Evolutionary conservation across 495 filamentous ascomycete species (phyloP).

Genomic region (Penicillium roqueforti): DNA sequence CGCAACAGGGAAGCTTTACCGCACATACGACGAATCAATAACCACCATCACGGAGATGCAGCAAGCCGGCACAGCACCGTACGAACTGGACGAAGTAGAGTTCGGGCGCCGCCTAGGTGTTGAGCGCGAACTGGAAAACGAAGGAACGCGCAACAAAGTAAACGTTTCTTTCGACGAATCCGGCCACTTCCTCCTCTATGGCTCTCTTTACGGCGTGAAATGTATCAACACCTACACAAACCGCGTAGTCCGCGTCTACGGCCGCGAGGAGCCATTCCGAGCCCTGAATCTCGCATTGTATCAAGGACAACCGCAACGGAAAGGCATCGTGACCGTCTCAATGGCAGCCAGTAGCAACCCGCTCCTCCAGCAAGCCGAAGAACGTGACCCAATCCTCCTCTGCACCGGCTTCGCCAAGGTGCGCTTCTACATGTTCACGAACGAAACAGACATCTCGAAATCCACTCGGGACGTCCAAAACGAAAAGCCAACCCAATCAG

Average conservation of each 20-base stretch:
- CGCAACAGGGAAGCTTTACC: conserved; percentile 75
- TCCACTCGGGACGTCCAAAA: conserved; percentile 89
- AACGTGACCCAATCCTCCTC: conserved; percentile 84
- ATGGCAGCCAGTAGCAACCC: conserved; percentile 97
- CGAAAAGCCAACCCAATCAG: conserved; percentile 66
- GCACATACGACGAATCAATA: conserved; percentile 92
- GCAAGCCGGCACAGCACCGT: conserved; percentile 75
- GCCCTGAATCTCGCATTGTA: conserved; percentile 83
- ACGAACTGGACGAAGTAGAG: conserved; percentile 80
- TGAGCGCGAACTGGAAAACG: conserved; percentile 78
- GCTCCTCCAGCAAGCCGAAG: conserved; percentile 86
- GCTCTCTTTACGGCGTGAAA: conserved; percentile 85
- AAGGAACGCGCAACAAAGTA: conserved; percentile 61
- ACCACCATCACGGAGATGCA: conserved; percentile 86
- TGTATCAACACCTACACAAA: conserved; percentile 95
- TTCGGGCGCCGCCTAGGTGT: conserved; percentile 86
- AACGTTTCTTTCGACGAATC: conserved; percentile 96
- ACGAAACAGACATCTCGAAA: conserved; percentile 78
- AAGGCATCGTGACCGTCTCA: conserved; percentile 86
- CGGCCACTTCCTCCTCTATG: conserved; percentile 90
- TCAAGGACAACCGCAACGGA: conserved; percentile 90
- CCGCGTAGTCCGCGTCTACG: conserved; percentile 80
- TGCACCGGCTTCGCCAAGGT: conserved; percentile 81
- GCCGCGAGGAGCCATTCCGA: conserved; percentile 81
- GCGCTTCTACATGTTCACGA: conserved; percentile 98